Evolutionary conservation across 2,329 filamentous ascomycete genomes (phyloP).

Genomic region (Paecilomyces dactylethromorphus): DNA sequence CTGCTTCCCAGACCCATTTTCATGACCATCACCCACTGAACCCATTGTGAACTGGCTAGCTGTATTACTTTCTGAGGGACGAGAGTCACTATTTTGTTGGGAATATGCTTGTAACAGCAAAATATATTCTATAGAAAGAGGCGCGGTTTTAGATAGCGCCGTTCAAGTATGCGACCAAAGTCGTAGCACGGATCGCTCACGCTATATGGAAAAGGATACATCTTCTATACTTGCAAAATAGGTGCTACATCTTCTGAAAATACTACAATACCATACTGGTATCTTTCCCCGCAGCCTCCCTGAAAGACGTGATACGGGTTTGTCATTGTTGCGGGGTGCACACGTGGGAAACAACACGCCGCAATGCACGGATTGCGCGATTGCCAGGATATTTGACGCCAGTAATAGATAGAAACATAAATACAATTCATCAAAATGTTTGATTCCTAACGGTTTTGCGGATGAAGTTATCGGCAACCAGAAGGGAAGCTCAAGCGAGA

Average conservation of each 20-base stretch:
- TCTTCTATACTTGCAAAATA: neutral
- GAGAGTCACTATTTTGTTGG: neutral
- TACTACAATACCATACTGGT: neutral
- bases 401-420: neutral
- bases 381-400: neutral
- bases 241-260: neutral
- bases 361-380: neutral
- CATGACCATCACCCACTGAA: neutral
- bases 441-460: neutral
- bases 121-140: neutral
- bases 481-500: neutral
- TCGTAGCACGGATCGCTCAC: neutral
- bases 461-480: neutral
- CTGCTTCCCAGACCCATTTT: slow-evolving; percentile 11
- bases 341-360: neutral
- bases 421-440: neutral
- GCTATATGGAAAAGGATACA: neutral
- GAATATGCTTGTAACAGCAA: neutral
- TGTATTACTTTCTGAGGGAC: neutral
- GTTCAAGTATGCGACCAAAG: neutral
- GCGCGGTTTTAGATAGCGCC: neutral
- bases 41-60: neutral
- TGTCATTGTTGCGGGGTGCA: neutral
- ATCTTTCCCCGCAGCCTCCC: neutral
- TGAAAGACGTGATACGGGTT: neutral